Conservation (phyloP, 2,329 filamentous ascomycete species). For the Penicillium sp. region DNA sequence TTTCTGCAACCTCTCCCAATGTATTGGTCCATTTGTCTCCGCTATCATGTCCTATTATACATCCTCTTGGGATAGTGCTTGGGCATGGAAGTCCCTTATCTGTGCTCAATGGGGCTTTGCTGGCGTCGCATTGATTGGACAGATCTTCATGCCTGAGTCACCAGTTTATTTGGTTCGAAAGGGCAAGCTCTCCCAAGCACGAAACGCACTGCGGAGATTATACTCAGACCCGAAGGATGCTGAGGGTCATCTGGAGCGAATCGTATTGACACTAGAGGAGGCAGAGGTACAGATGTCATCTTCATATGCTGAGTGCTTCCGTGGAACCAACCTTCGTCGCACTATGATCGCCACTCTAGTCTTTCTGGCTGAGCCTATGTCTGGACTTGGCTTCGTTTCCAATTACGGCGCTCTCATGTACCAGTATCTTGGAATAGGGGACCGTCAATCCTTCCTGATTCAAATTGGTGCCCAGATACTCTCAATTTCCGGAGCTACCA, state of each 20-base stretch:
- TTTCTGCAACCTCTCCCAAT: too few species aligned
- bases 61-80: too few species aligned
- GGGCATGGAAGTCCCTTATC: too few species aligned
- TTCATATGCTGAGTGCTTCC: conserved; percentile 2
- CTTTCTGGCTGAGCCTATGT: conserved; percentile 1
- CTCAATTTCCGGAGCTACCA: conserved; percentile 1
- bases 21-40: too few species aligned
- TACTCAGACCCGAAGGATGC: not conserved
- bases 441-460: conserved; percentile 1
- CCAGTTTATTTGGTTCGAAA: not conserved
- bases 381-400: conserved; percentile 1
- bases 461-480: conserved; percentile 6
- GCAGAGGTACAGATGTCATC: not conserved
- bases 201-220: not conserved
- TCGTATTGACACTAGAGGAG: conserved; percentile 3
- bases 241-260: conserved; percentile 1
- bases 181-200: not conserved
- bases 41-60: too few species aligned
- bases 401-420: conserved; percentile 4
- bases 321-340: conserved; percentile 1
- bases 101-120: too few species aligned
- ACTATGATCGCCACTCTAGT: conserved; percentile 2
- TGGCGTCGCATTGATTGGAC: too few species aligned
- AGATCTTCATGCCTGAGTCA: too few species aligned
- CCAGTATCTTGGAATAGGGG: conserved; percentile 2